These are phyloP conservation scores for Gentiana straminea DNA, from an alignment of 257 asterid species.

Conservation along the genomic window DNA sequence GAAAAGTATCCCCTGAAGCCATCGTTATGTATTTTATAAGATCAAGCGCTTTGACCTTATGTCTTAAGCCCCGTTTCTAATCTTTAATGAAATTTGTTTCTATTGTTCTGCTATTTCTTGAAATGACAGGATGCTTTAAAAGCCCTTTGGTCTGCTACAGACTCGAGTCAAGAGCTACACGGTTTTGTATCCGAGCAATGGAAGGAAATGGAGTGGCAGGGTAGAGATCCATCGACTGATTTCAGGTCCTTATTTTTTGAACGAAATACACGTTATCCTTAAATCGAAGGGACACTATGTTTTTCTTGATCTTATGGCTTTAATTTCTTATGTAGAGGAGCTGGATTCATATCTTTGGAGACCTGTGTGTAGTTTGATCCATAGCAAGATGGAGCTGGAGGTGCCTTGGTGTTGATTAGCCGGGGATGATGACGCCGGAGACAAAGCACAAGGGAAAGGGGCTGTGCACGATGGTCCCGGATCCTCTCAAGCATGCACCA, in stretches of 20 bases:
- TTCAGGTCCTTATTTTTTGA: constrained; percentile 41
- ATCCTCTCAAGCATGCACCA: no score
- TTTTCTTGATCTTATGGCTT: not conserved
- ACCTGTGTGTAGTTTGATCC: constrained; percentile 13
- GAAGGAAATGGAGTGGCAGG: constrained; percentile 99
- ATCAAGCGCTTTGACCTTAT: no score
- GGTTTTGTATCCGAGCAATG: constrained; percentile 80
- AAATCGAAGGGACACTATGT: not conserved
- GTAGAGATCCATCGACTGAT: constrained; percentile 91
- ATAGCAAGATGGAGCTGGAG: no score
- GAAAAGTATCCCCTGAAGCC: no score
- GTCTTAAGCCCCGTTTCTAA: no score
- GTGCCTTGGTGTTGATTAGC: no score
- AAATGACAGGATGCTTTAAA: constrained; percentile 49
- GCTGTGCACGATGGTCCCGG: no score
- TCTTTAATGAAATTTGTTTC: no score
- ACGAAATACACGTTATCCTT: not conserved
- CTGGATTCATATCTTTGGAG: constrained; percentile 81
- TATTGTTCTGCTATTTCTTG: not conserved
- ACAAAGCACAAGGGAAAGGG: no score
- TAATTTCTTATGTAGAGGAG: constrained; percentile 47
- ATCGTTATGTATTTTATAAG: no score
- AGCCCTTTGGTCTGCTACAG: constrained; percentile 77
- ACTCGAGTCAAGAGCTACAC: constrained; percentile 54
- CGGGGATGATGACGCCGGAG: no score